Evolutionary conservation across 495 filamentous ascomycete species (phyloP).

Genomic region (Hypoxylon fuscum): DNA sequence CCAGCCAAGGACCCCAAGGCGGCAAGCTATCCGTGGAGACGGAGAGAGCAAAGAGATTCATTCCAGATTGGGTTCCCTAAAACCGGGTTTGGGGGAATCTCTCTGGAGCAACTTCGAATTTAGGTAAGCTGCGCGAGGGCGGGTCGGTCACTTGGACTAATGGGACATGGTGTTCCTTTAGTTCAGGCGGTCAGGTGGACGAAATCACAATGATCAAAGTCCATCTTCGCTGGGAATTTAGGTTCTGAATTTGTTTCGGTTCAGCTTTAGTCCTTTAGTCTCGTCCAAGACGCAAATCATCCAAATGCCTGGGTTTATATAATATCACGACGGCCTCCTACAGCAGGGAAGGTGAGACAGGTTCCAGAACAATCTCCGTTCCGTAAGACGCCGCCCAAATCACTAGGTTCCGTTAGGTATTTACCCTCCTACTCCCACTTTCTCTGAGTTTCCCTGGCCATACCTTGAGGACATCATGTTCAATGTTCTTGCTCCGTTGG

Average conservation of each 20-base stretch:
- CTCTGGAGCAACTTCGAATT: slow-evolving; percentile 23
- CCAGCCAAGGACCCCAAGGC: slow-evolving; percentile 14
- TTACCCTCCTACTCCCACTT: neutral
- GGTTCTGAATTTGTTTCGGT: slow-evolving; percentile 1
- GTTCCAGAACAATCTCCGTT: neutral
- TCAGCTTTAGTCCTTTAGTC: slow-evolving; percentile 1
- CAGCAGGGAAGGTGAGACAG: neutral
- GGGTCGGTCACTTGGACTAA: slow-evolving; percentile 5
- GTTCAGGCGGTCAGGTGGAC: slow-evolving; percentile 20
- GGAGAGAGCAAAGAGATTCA: slow-evolving; percentile 9
- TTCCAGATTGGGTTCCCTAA: slow-evolving; percentile 13
- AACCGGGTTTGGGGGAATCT: slow-evolving; percentile 10
- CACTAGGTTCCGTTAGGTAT: neutral
- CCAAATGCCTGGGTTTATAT: slow-evolving; percentile 16
- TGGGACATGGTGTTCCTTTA: neutral
- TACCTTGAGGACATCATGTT: slow-evolving; percentile 32
- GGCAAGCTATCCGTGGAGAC: slow-evolving; percentile 23
- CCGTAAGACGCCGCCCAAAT: too few relatives aligned
- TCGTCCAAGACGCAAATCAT: neutral
- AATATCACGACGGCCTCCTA: slow-evolving; percentile 10
- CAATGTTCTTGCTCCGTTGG: slow-evolving; percentile 31
- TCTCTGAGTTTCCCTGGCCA: neutral
- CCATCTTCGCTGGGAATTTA: neutral
- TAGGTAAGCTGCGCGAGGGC: slow-evolving; percentile 13
- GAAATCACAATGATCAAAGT: neutral